Evolutionary conservation across 2,329 filamentous ascomycete genomes (phyloP), one percentile per base, ranked within the genome.

Genomic region (Neonectria magnoliae): DNA sequence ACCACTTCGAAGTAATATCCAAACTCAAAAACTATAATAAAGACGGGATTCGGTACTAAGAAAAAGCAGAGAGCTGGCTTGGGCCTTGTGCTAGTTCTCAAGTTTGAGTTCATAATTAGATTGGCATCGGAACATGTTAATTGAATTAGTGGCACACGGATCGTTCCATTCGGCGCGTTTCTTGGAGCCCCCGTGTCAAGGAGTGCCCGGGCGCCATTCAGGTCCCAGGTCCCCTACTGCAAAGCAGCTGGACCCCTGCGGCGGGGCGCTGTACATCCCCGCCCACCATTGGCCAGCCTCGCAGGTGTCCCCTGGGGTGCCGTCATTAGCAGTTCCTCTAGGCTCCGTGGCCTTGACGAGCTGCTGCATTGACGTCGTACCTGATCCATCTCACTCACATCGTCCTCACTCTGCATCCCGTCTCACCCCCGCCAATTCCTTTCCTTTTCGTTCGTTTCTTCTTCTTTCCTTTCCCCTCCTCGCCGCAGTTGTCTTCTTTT

Each of bases 401-500:
- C 18, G 16, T 29, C 29, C 27, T 52, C 53, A 41, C 20, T 33
- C 48, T 33, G 25, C 25, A 25, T 25, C 25, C 29, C 29, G 29
- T 29, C 29, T 20, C 22, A n/a, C 0, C 16, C 36, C 36, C 36
- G 36, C 22, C 6, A n/a, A 10, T 29, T 48, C 38, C 29, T 54
- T 47, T 42, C 38, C 4, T 29, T 62, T 55, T 22, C 33, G 10
- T 14, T 10, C 20, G 38, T 31, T 22, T 16, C 50, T 22, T 20
- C 14, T 42, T 13, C 54, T n/a, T n/a, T 51, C 54, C 20, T n/a
- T 45, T 60, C 20, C 42, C 31, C 29, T 29, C 10, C 9, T 2
- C 29, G 36, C 36, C 25, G 33, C 47, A 33, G 13, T 36, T 42
- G 55, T 38, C 50, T 42, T 55, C 52, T 27, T 56, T 52, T 42